These are phyloP conservation scores for Zangia roseola DNA, from an alignment of 768 basidiomycete genomes.

Conservation along the genomic window DNA sequence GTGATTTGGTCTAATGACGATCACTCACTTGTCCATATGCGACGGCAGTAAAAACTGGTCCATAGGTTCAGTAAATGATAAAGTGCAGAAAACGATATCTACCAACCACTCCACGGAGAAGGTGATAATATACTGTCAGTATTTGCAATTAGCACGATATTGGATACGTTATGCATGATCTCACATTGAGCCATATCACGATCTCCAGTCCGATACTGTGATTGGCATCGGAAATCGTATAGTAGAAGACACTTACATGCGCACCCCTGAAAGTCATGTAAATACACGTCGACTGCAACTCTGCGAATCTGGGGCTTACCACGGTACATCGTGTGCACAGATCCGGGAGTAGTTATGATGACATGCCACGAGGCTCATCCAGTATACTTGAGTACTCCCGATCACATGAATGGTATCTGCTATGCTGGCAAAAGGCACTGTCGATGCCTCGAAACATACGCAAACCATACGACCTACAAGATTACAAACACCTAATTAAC, in stretches of 20 bases:
- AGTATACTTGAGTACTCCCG: neutral
- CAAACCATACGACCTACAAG: neutral
- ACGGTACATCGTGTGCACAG: neutral
- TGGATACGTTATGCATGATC: neutral
- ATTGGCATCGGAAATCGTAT: neutral
- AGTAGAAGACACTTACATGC: neutral
- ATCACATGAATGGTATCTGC: constrained; percentile 7
- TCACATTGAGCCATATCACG: constrained; percentile 2
- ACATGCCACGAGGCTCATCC: constrained; percentile 1
- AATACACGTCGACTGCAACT: neutral
- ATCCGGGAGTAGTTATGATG: neutral
- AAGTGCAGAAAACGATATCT: too few species aligned
- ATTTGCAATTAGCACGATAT: neutral
- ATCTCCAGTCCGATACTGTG: neutral
- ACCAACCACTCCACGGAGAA: constrained; percentile 9
- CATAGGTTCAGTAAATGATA: neutral
- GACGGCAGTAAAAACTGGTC: constrained; percentile 15
- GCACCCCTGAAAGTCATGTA: constrained; percentile 3
- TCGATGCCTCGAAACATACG: neutral
- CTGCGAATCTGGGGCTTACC: neutral
- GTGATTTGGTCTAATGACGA: neutral
- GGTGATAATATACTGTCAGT: neutral
- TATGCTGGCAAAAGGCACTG: neutral
- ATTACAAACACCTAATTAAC: neutral
- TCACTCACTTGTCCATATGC: constrained; percentile 15